These are phyloP conservation scores for Rhamnella rubrinervis DNA, from an alignment of 331 rosid genomes.

Conservation along the genomic window DNA sequence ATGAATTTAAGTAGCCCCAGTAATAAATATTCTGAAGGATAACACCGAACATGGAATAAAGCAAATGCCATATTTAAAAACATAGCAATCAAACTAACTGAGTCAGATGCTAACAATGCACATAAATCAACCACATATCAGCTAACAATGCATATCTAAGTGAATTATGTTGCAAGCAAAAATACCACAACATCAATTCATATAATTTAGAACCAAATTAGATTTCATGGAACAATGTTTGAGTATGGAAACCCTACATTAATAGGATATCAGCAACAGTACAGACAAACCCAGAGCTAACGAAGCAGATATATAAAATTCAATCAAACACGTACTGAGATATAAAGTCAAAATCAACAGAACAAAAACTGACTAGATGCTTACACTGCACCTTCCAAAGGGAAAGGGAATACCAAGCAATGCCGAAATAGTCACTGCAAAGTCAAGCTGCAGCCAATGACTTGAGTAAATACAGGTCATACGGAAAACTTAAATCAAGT, in stretches of 20 bases:
- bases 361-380: conserved; percentile 41
- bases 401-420: conserved; percentile 95
- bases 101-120: not conserved
- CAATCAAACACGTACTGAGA: conserved; percentile 15
- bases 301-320: conserved; percentile 15
- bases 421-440: conserved; percentile 88
- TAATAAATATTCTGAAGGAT: not conserved
- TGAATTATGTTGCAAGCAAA: no score
- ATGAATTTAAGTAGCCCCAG: not conserved
- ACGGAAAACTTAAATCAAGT: conserved; percentile 10
- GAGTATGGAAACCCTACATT: no score
- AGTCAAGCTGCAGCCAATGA: conserved; percentile 79
- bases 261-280: no score
- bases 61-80: not conserved
- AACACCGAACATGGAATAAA: not conserved
- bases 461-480: conserved; percentile 26
- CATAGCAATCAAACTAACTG: not conserved
- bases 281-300: not conserved
- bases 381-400: conserved; percentile 98
- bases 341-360: conserved; percentile 14
- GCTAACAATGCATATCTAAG: not conserved
- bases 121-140: not conserved
- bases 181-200: no score
- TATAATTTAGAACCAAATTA: no score
- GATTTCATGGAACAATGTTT: no score